Evolutionary conservation across 768 basidiomycete genomes (phyloP), one percentile per base, ranked within the genome.

Genomic region (Tephrocybe rancida): DNA sequence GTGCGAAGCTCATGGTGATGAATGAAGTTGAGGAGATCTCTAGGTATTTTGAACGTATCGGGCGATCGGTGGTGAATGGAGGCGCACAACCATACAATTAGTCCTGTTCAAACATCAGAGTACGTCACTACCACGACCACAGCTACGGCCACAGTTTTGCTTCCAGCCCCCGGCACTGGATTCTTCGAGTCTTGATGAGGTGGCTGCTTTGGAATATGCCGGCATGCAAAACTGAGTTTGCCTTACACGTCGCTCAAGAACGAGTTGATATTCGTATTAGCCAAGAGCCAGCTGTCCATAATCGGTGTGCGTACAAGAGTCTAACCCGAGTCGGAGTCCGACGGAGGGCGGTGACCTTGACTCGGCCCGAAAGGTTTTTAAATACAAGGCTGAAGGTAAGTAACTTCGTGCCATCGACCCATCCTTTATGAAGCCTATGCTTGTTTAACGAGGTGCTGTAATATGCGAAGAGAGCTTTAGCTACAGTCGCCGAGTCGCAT

Each of bases 381-480:
- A 13, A 13, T 30, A 30, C 5, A 13, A 6, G 7, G 13, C 29
- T 13, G 29, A 30, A 30, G 13, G 29, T 30, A 38, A 52, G 42
- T n/a, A 26, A 44, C 18, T 29, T 37, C 50, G 30, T 26, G n/a
- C 42, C 30, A 44, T 41, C 43, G 41, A 18, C 41, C 42, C 22
- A 29, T 19, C 49, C 39, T 43, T 21, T 26, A 22, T 10, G n/a
- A n/a, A 35, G 13, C 25, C n/a, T 16, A 14, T 41, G 18, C 18
- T 44, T 44, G 43, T 44, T 44, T 21, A 18, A 13, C 22, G 50
- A 41, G 29, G 32, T 25, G 43, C 16, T 18, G 35, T 45, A 43
- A 47, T 43, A 27, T 39, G 37, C 44, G 37, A 50, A 42, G 39
- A 56, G n/a, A 35, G 52, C 5, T 26, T 11, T 21, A 29, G 5